phyloP scores from a whole-genome alignment of 139 green algal species.

The Chlorella vulgaris region DNA sequence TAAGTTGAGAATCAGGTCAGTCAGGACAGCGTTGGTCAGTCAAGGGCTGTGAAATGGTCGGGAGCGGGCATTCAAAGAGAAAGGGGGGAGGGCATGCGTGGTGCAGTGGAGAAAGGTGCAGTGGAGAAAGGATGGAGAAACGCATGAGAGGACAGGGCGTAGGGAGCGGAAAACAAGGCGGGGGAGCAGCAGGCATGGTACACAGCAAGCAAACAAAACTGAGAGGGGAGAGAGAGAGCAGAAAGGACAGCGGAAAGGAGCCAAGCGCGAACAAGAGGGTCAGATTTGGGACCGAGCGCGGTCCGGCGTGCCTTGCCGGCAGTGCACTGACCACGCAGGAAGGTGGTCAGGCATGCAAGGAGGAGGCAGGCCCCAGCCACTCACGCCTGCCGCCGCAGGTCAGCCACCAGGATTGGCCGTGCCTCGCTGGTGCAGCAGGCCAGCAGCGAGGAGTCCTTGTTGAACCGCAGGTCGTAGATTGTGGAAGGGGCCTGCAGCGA shows the following conservation, averaged over 20 bases:
- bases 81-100: conserved; percentile 3
- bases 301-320: no score
- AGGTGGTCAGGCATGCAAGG: neutral
- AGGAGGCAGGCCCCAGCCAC: neutral
- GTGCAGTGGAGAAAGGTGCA: no score
- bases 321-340: no score
- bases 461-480: conserved; percentile 34
- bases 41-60: neutral
- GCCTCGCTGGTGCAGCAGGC: conserved; percentile 17
- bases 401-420: conserved; percentile 25
- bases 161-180: neutral
- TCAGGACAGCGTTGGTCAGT: no score
- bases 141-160: neutral
- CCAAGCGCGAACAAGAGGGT: no score
- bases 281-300: no score
- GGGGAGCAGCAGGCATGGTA: neutral
- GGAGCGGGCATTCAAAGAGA: no score
- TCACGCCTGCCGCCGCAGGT: conserved; percentile 4
- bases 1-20: no score
- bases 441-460: conserved; percentile 25
- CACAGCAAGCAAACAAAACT: neutral
- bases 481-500: neutral
- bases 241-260: neutral
- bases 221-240: neutral
- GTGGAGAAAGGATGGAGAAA: no score